Percentiles rank a stretch among this genome's conserved stretches.
Evolutionary conservation across 805 yeast species (phyloP).

Genomic region (Wickerhamiella cacticola): DNA sequence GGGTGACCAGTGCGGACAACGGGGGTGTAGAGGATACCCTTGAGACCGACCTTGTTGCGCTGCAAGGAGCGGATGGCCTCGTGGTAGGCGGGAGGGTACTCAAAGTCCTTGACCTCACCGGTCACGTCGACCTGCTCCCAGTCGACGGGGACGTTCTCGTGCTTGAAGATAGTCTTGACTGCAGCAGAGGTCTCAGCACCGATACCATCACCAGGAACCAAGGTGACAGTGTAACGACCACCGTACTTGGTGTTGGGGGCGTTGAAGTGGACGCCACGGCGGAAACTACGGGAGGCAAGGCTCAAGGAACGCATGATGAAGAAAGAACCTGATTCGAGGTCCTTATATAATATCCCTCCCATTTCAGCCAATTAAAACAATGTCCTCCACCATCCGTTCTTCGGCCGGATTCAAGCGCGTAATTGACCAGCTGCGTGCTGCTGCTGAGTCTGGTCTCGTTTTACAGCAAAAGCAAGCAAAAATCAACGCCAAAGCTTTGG

Average conservation of each 20-base stretch:
- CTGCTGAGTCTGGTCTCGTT: background rate
- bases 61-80: slow-evolving; percentile 84
- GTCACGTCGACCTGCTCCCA: slow-evolving; percentile 66
- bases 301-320: slow-evolving; percentile 1
- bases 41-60: slow-evolving; percentile 93
- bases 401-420: background rate
- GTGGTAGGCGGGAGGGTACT: slow-evolving; percentile 48
- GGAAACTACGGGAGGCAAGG: slow-evolving; percentile 10
- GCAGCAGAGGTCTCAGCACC: slow-evolving; percentile 94
- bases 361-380: slow-evolving; percentile 10
- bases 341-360: slow-evolving; percentile 1
- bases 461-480: background rate
- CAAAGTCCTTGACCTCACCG: slow-evolving; percentile 42
- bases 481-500: slow-evolving; percentile 2
- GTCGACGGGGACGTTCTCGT: slow-evolving; percentile 82
- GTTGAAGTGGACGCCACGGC: slow-evolving; percentile 16
- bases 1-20: slow-evolving; percentile 64
- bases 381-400: background rate
- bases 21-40: slow-evolving; percentile 91
- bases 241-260: slow-evolving; percentile 42
- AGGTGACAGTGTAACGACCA: slow-evolving; percentile 84
- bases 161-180: slow-evolving; percentile 76
- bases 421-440: background rate
- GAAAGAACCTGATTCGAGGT: background rate
- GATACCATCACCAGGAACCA: slow-evolving; percentile 94